These are phyloP conservation scores for Epipyxis sp. DNA, from an alignment of 108 stramenopile species.

Conservation along the genomic window DNA sequence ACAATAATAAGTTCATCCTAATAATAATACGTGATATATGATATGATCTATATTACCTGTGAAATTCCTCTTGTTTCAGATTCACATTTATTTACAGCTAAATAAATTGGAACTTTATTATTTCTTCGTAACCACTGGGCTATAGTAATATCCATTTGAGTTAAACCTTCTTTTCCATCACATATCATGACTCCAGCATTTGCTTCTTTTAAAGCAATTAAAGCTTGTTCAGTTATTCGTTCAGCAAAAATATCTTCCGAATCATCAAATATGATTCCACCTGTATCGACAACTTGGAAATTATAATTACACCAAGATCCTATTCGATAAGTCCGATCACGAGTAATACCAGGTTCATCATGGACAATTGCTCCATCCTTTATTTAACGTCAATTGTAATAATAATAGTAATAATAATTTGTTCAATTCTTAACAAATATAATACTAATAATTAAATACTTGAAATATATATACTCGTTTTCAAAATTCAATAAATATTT, in stretches of 20 bases:
- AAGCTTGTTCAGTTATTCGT: slow-evolving; percentile 85
- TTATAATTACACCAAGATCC: slow-evolving; percentile 82
- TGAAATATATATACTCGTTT: too few relatives aligned
- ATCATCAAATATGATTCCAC: slow-evolving; percentile 91
- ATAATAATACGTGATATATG: too few relatives aligned
- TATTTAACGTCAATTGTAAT: too few relatives aligned
- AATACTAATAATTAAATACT: too few relatives aligned
- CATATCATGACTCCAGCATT: slow-evolving; percentile 80
- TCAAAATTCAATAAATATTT: too few relatives aligned
- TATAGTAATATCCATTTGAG: slow-evolving; percentile 69
- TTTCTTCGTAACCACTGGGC: slow-evolving; percentile 73
- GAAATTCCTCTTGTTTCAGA: slow-evolving; percentile 32
- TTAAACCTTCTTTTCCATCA: slow-evolving; percentile 81
- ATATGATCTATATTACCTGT: too few relatives aligned
- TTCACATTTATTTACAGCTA: slow-evolving; percentile 97
- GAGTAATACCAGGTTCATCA: slow-evolving; percentile 87
- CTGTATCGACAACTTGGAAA: slow-evolving; percentile 90
- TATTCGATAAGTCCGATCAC: slow-evolving; percentile 84
- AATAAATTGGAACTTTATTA: slow-evolving; percentile 69
- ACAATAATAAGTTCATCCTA: too few relatives aligned
- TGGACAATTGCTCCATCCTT: slow-evolving; percentile 84
- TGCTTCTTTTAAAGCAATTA: slow-evolving; percentile 85
- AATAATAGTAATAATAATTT: too few relatives aligned
- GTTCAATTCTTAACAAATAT: too few relatives aligned
- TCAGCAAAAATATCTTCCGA: slow-evolving; percentile 77